A percentile compares a stretch with the other conserved stretches of the same genome.
These are phyloP conservation scores for Clonostachys solani DNA, from an alignment of 2,329 filamentous ascomycete genomes.

Conservation along the genomic window DNA sequence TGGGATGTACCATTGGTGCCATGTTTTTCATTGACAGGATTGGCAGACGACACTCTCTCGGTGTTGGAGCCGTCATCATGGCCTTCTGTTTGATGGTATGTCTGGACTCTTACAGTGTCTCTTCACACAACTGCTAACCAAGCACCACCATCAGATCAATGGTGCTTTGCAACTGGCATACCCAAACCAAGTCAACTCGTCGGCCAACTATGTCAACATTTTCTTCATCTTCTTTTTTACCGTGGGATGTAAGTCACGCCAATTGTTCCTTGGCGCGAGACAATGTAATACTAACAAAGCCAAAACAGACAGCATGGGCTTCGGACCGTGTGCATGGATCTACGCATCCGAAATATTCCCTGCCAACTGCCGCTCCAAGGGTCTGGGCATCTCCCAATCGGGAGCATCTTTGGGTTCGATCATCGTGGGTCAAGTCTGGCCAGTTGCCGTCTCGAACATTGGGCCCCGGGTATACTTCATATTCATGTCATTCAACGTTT, in stretches of 20 bases:
- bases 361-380: slow-evolving; percentile 9
- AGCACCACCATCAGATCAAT: slow-evolving; percentile 13
- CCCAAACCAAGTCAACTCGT: slow-evolving; percentile 7
- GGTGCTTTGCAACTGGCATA: slow-evolving; percentile 8
- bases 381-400: slow-evolving; percentile 9
- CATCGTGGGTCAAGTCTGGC: slow-evolving; percentile 12
- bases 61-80: slow-evolving; percentile 23
- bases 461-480: slow-evolving; percentile 12
- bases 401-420: slow-evolving; percentile 10
- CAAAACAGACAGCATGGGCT: slow-evolving; percentile 10
- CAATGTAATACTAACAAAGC: not conserved
- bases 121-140: not conserved
- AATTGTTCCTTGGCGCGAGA: not conserved
- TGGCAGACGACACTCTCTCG: slow-evolving; percentile 20
- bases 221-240: slow-evolving; percentile 14
- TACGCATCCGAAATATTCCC: slow-evolving; percentile 12
- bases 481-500: slow-evolving; percentile 12
- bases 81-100: slow-evolving; percentile 16
- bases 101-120: not conserved
- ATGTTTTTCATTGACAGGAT: slow-evolving; percentile 24
- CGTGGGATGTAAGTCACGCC: slow-evolving; percentile 6
- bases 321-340: slow-evolving; percentile 11
- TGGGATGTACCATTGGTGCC: slow-evolving; percentile 23
- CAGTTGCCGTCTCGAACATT: slow-evolving; percentile 11
- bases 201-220: slow-evolving; percentile 11